Percentiles rank a stretch among this genome's conserved stretches.
These are phyloP conservation scores for Blastocystis sp. DNA, from an alignment of 352 stramenopile genomes.

Conservation along the genomic window DNA sequence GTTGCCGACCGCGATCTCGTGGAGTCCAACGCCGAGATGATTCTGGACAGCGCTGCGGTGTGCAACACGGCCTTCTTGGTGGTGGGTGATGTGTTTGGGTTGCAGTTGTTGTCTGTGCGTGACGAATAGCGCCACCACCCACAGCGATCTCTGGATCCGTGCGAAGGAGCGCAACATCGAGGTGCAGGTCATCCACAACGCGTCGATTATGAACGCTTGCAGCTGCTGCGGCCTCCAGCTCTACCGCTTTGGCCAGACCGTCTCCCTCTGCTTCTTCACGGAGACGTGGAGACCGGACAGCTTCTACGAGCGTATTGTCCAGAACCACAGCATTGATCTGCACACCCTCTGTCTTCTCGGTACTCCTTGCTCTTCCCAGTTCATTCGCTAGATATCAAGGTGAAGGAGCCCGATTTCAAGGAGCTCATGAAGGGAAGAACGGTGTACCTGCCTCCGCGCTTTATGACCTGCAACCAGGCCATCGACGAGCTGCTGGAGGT, in stretches of 20 bases:
- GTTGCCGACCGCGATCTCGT: slow-evolving; percentile 89
- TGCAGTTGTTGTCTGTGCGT: slow-evolving; percentile 17
- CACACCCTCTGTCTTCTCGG: slow-evolving; percentile 92
- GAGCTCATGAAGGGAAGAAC: slow-evolving; percentile 87
- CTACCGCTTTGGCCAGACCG: slow-evolving; percentile 95
- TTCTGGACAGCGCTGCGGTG: slow-evolving; percentile 79
- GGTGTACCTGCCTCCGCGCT: slow-evolving; percentile 89
- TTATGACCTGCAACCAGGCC: slow-evolving; percentile 93
- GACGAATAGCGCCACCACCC: slow-evolving; percentile 87
- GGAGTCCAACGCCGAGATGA: slow-evolving; percentile 91
- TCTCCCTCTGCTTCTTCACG: slow-evolving; percentile 94
- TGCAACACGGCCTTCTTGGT: slow-evolving; percentile 91
- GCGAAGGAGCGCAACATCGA: slow-evolving; percentile 85
- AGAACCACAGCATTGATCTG: slow-evolving; percentile 90
- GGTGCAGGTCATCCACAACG: slow-evolving; percentile 96
- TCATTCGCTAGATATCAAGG: slow-evolving; percentile 87
- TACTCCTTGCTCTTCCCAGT: neutral
- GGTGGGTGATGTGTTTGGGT: slow-evolving; percentile 93
- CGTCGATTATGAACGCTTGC: slow-evolving; percentile 93
- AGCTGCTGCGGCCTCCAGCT: slow-evolving; percentile 91
- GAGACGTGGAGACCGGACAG: slow-evolving; percentile 89
- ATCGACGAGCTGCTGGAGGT: slow-evolving; percentile 92
- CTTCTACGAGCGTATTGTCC: slow-evolving; percentile 95
- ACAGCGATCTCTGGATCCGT: slow-evolving; percentile 94
- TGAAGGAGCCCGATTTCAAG: slow-evolving; percentile 97